A percentile compares a stretch with the other conserved stretches of the same genome.
Conservation (phyloP, 768 basidiomycete species). For the Calvatia gigantea region DNA sequence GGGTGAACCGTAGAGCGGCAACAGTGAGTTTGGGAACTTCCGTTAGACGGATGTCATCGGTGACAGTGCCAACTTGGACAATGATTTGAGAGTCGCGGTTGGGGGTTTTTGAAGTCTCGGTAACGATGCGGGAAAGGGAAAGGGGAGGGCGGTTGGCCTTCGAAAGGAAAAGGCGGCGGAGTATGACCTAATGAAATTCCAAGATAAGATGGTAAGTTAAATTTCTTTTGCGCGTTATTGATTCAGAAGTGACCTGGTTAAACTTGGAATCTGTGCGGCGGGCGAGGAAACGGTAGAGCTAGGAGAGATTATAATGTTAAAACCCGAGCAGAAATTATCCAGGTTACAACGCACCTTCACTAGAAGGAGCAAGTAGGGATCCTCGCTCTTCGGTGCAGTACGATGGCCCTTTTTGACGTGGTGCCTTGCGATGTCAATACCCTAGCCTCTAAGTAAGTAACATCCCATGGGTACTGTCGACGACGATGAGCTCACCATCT, state of each 20-base stretch:
- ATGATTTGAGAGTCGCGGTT: constrained; percentile 80
- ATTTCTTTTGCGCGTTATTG: not conserved
- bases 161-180: constrained; percentile 95
- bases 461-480: constrained; percentile 22
- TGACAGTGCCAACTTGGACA: constrained; percentile 88
- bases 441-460: constrained; percentile 44
- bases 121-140: constrained; percentile 89
- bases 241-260: constrained; percentile 68
- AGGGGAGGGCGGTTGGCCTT: constrained; percentile 97
- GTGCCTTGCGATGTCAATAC: constrained; percentile 94
- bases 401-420: constrained; percentile 98
- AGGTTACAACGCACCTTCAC: constrained; percentile 71
- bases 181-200: constrained; percentile 61
- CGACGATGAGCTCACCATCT: constrained; percentile 74
- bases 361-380: constrained; percentile 96
- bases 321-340: constrained; percentile 2
- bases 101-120: constrained; percentile 65
- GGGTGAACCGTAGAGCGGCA: constrained; percentile 94
- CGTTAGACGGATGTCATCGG: constrained; percentile 88
- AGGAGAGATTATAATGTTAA: constrained; percentile 13
- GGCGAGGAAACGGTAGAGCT: constrained; percentile 99
- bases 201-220: constrained; percentile 7
- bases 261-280: constrained; percentile 93
- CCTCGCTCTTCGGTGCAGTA: constrained; percentile 96
- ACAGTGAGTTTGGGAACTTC: constrained; percentile 88